Base-by-base conservation (phyloP, 108 stramenopile genomes). In the Poteriospumella lacustris region DNA sequence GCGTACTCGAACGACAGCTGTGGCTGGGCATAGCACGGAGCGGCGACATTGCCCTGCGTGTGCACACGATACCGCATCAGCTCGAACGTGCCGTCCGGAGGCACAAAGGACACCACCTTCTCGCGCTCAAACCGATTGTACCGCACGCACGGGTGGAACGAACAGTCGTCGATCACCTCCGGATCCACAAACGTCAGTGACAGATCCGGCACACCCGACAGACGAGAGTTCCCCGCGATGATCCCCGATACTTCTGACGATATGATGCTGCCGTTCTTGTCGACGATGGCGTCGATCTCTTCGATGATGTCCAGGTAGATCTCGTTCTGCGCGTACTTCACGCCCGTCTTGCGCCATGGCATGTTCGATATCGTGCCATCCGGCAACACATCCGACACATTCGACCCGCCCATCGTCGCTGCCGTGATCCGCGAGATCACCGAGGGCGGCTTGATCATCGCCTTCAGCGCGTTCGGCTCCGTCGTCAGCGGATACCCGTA, bases 81-180 rank as follows among this genome's bases (percentile, higher is more conserved):
- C 78, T 95, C 93, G 86, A 99, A 99, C 31, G 85, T 77, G 36
- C 98, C 98, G 88, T 99, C 98, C 24, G 98, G 98, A 0, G 98
- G 98, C 1, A 99, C 95, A 83, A 99, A 99, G 76, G 89, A 91
- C 31, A 97, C 90, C 1, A 95, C 92, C 58, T 88, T 82, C 78
- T 97, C 96, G 33, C 86, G 80, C 75, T 96, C 98, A 81, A 86
- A 99, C 26, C 94, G 85, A 5, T 86, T 82, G 82, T 96, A 95
- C 64, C 98, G 84, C 67, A 99, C 96, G 84, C 98, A 99, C 29
- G 98, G 98, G 87, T 99, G 98, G 81, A 99, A 95, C 60, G 88
- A 87, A 75, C 95, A 96, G 86, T 97, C 96, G 78, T 94, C 95
- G 80, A 97, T 94, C 24, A 97, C 76, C 31, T 76, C 78, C 1